Conservation (phyloP, 2,329 filamentous ascomycete genomes). For the Trichoderma polysporum region DNA sequence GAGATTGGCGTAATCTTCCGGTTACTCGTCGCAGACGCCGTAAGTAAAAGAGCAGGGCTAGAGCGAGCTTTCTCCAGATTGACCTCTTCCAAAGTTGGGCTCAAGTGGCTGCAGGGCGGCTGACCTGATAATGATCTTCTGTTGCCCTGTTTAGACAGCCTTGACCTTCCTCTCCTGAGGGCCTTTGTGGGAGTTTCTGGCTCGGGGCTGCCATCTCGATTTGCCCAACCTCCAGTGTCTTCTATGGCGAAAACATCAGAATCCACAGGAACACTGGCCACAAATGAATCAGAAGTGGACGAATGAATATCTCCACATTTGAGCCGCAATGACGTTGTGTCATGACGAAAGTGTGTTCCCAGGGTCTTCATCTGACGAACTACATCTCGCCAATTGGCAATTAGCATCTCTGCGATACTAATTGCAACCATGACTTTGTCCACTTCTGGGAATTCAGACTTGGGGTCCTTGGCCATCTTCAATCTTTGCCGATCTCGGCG, state of each 20-base stretch:
- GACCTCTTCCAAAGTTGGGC: conserved; percentile 36
- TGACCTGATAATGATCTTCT: not conserved
- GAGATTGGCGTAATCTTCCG: not conserved
- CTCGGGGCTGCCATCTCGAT: conserved; percentile 37
- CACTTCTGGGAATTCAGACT: conserved; percentile 36
- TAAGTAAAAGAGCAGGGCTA: not conserved
- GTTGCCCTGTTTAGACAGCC: conserved; percentile 5
- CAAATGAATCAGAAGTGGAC: conserved; percentile 44
- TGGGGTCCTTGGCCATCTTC: conserved; percentile 20
- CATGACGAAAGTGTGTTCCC: conserved; percentile 30
- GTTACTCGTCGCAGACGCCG: not conserved
- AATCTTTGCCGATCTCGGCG: conserved; percentile 30
- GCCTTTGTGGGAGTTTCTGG: conserved; percentile 37
- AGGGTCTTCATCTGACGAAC: conserved; percentile 59
- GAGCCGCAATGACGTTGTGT: conserved; percentile 23
- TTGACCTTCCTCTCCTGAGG: conserved; percentile 27
- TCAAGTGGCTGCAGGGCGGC: conserved; percentile 29
- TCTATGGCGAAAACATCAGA: conserved; percentile 16
- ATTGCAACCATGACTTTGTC: conserved; percentile 61
- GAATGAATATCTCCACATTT: conserved; percentile 33
- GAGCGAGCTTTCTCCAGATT: conserved; percentile 19
- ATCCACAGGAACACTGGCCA: conserved; percentile 26
- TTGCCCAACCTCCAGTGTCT: not conserved
- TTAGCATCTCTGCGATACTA: conserved; percentile 62
- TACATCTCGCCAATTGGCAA: conserved; percentile 64